These are phyloP conservation scores for Thielaviopsis euricoi DNA, from an alignment of 2,329 filamentous ascomycete species.

Conservation along the genomic window DNA sequence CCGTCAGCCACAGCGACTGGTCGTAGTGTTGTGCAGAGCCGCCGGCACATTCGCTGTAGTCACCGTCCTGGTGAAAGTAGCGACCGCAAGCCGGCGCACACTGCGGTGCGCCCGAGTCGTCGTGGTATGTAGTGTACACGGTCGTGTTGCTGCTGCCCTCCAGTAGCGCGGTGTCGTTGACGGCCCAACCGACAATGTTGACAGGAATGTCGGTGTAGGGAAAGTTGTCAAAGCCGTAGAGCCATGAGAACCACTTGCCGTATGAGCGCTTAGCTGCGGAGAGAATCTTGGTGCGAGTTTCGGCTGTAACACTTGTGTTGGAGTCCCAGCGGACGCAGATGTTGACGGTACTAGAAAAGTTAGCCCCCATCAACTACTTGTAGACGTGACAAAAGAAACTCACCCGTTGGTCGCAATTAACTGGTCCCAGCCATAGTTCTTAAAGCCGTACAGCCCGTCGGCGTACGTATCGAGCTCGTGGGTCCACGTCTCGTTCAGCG, in stretches of 20 bases:
- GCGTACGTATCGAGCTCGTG: constrained; percentile 18
- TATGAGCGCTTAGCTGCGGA: constrained; percentile 20
- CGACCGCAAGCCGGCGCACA: constrained; percentile 25
- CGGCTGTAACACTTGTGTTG: constrained; percentile 20
- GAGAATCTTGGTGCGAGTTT: constrained; percentile 22
- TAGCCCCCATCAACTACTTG: neutral
- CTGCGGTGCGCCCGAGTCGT: constrained; percentile 24
- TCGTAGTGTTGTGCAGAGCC: constrained; percentile 26
- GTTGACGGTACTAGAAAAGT: constrained; percentile 15
- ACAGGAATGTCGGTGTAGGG: constrained; percentile 24
- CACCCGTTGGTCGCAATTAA: constrained; percentile 18
- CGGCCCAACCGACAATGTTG: constrained; percentile 27
- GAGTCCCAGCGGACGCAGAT: constrained; percentile 31
- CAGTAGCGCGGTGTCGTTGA: constrained; percentile 21
- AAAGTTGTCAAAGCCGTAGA: constrained; percentile 28
- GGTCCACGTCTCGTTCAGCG: constrained; percentile 20
- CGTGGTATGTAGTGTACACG: constrained; percentile 24
- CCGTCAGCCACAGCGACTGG: constrained; percentile 30
- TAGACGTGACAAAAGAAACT: neutral
- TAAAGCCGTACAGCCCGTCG: constrained; percentile 16
- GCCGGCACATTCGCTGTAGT: constrained; percentile 24
- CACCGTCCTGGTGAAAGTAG: constrained; percentile 27
- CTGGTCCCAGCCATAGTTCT: constrained; percentile 22
- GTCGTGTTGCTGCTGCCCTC: constrained; percentile 23
- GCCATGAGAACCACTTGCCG: constrained; percentile 25